Evolutionary conservation across 2,329 filamentous ascomycete species (phyloP).

Genomic region (Aulographum hederae): DNA sequence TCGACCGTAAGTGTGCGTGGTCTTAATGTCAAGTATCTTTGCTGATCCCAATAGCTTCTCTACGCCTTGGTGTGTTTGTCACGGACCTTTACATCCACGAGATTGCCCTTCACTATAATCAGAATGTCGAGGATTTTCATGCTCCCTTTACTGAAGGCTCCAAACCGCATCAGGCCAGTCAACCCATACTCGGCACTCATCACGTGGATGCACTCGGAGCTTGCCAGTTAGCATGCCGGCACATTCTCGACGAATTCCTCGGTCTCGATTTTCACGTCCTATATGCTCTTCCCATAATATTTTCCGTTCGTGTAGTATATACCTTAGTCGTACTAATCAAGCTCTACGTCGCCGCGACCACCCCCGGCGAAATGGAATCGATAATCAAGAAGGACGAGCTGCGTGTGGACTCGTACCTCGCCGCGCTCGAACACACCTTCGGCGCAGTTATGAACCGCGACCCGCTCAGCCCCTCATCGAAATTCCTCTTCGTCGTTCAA

Average conservation of each 20-base stretch:
- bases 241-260: constrained; percentile 29
- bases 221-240: constrained; percentile 26
- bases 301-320: constrained; percentile 36
- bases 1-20: background rate
- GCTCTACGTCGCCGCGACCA: constrained; percentile 35
- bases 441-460: constrained; percentile 21
- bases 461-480: constrained; percentile 24
- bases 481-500: constrained; percentile 27
- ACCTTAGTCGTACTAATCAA: constrained; percentile 40
- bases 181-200: constrained; percentile 24
- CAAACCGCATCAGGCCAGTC: constrained; percentile 21
- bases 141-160: constrained; percentile 22
- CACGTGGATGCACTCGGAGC: constrained; percentile 28
- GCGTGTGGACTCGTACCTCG: constrained; percentile 27
- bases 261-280: constrained; percentile 26
- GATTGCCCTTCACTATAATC: constrained; percentile 27
- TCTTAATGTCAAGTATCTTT: background rate
- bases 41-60: constrained; percentile 18
- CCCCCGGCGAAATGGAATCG: constrained; percentile 29
- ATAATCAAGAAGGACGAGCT: constrained; percentile 29
- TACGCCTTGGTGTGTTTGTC: constrained; percentile 27
- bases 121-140: constrained; percentile 24
- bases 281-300: constrained; percentile 24
- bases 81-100: constrained; percentile 31
- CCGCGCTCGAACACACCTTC: constrained; percentile 27